Percentiles rank a stretch among this genome's conserved stretches.
phyloP scores from a whole-genome alignment of 2,329 filamentous ascomycete genomes.

The Aaosphaeria pasadenensis region DNA sequence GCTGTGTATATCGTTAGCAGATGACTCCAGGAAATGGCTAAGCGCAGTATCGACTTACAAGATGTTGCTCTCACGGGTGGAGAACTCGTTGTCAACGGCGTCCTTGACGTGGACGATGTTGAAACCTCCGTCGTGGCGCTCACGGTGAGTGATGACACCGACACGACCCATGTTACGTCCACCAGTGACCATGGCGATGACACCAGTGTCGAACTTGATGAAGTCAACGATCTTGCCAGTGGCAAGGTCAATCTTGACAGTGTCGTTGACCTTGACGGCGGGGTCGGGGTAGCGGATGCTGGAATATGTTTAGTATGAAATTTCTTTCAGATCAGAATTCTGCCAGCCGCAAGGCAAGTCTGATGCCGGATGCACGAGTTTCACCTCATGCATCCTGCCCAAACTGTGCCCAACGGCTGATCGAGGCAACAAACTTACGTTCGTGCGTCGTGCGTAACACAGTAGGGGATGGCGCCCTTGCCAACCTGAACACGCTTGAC shows the following conservation, averaged over 20 bases:
- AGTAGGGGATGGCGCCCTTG: slow-evolving; percentile 99
- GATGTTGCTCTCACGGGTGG: slow-evolving; percentile 98
- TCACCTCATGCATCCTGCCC: slow-evolving; percentile 35
- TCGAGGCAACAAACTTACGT: slow-evolving; percentile 99
- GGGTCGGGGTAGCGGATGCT: slow-evolving; percentile 99
- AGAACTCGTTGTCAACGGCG: slow-evolving; percentile 99
- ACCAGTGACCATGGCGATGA: slow-evolving; percentile 97
- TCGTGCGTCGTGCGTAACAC: slow-evolving; percentile 99
- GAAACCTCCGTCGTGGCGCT: slow-evolving; percentile 99
- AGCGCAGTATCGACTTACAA: slow-evolving; percentile 50
- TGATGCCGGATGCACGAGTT: slow-evolving; percentile 85
- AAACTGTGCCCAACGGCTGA: slow-evolving; percentile 88
- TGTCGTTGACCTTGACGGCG: slow-evolving; percentile 99
- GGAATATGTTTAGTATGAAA: slow-evolving; percentile 42
- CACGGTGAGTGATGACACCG: slow-evolving; percentile 99
- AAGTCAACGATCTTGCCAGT: slow-evolving; percentile 98
- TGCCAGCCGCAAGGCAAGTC: slow-evolving; percentile 81
- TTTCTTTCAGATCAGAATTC: slow-evolving; percentile 38
- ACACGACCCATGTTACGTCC: slow-evolving; percentile 99
- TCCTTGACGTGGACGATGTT: slow-evolving; percentile 99
- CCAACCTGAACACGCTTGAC: slow-evolving; percentile 99
- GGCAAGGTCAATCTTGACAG: slow-evolving; percentile 95
- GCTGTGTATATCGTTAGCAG: slow-evolving; percentile 27
- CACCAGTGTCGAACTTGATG: slow-evolving; percentile 98
- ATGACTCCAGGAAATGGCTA: background rate